Base-by-base conservation (phyloP, 352 stramenopile species). In the Globisporangium megalacanthum region DNA sequence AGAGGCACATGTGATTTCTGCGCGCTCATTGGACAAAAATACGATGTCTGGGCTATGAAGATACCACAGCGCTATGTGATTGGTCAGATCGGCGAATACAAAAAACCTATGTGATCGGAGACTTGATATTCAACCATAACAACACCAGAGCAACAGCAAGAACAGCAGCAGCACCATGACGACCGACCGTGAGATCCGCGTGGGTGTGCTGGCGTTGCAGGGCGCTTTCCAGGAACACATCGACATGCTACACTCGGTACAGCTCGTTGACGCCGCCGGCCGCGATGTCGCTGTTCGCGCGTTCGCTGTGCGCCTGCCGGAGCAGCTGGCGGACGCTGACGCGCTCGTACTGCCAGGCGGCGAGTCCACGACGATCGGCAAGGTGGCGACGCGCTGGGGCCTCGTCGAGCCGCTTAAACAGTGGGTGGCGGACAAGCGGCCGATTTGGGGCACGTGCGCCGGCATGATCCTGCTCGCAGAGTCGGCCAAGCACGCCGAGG, bases 371-470 rank as follows among this genome's bases (percentile, higher is more conserved):
- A 97, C 96, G 8, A 99, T 99, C 71, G 87, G 88, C 62, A 93
- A 97, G 50, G 82, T 97, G 47, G 89, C 89, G 11, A 80, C 86
- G 52, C 76, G 80, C 49, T 92, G 76, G 74, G 86, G 86, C 1
- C 68, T 95, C 31, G 62, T 88, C 9, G 85, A 91, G 45, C 82
- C 83, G 11, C 65, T 96, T 17, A 84, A 86, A 56, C 68, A 92
- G 64, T 96, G 84, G 80, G 83, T 93, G 14, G 67, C 66, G 9
- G 64, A 73, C 47, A 57, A 75, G 29, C 68, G 75, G 8, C 95
- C 95, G 15, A 96, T 96, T 36, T 99, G 95, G 94, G 96, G 96
- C 54, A 99, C 96, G 6, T 99, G 96, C 68, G 96, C 96, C 3
- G 96, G 96, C 56, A 97, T 99, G 92, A 98, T 99, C 76, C 83